Evolutionary conservation across 1,139 yeast genomes (phyloP).

Genomic region (Pichia sp.): DNA sequence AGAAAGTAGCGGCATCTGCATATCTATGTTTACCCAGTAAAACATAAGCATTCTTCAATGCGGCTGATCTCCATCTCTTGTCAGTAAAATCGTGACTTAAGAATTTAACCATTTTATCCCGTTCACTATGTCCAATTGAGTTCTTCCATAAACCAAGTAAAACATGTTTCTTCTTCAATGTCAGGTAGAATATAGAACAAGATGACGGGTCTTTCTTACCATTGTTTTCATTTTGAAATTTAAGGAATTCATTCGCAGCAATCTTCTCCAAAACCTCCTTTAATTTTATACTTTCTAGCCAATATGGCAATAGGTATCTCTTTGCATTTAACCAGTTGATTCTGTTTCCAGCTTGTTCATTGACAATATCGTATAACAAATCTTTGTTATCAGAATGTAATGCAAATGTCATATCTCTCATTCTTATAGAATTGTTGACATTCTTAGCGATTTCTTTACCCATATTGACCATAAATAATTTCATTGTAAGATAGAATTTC

Average conservation of each 20-base stretch:
- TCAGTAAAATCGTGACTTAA: conserved; percentile 72
- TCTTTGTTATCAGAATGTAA: conserved; percentile 80
- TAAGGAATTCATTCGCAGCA: conserved; percentile 63
- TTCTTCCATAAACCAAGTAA: conserved; percentile 82
- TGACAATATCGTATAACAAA: conserved; percentile 55
- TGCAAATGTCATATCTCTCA: conserved; percentile 90
- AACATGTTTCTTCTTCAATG: conserved; percentile 74
- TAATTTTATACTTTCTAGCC: conserved; percentile 62
- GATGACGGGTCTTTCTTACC: conserved; percentile 67
- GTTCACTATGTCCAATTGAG: conserved; percentile 75
- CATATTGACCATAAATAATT: conserved; percentile 58
- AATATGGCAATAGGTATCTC: conserved; percentile 66
- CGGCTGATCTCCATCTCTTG: conserved; percentile 83
- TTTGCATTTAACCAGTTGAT: conserved; percentile 61
- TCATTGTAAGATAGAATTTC: conserved; percentile 69
- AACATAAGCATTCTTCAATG: conserved; percentile 90
- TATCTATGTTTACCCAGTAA: conserved; percentile 84
- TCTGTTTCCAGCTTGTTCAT: conserved; percentile 40
- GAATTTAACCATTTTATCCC: conserved; percentile 74
- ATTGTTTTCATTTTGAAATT: conserved; percentile 26
- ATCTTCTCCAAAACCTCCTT: conserved; percentile 57
- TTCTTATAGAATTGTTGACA: conserved; percentile 42
- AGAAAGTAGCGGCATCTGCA: conserved; percentile 87
- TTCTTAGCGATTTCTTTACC: conserved; percentile 37
- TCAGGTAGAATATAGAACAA: conserved; percentile 74